Conservation (phyloP, 129 eudicot species). For the Ambrosia artemisiifolia region DNA sequence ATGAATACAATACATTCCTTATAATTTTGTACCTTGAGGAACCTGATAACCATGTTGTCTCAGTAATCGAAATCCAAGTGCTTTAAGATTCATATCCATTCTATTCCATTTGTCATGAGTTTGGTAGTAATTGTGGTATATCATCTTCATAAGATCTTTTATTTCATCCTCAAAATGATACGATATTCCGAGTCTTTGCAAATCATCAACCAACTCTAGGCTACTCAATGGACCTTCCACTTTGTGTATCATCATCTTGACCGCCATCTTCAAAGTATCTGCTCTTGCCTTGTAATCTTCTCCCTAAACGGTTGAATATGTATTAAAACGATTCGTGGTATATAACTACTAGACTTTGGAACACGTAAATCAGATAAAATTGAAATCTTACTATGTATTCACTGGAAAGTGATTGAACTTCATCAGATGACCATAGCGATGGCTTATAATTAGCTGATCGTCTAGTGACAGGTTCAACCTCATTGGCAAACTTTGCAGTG, state of each 20-base stretch:
- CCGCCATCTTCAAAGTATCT: slow-evolving; percentile 11
- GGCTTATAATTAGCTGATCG: slow-evolving; percentile 13
- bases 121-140: slow-evolving; percentile 15
- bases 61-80: slow-evolving; percentile 29
- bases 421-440: slow-evolving; percentile 7
- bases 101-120: slow-evolving; percentile 1
- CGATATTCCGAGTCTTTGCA: slow-evolving; percentile 23
- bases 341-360: not conserved
- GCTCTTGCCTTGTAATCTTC: slow-evolving; percentile 18
- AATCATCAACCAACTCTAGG: slow-evolving; percentile 21
- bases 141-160: slow-evolving; percentile 7
- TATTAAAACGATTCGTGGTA: no score
- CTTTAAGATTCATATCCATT: slow-evolving; percentile 25
- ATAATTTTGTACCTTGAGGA: slow-evolving; percentile 20
- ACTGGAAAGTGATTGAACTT: not conserved
- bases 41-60: slow-evolving; percentile 30
- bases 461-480: not conserved
- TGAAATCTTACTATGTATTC: not conserved
- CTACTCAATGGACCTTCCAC: slow-evolving; percentile 1
- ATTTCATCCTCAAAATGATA: slow-evolving; percentile 23
- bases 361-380: not conserved
- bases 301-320: slow-evolving; percentile 8
- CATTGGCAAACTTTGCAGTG: not conserved
- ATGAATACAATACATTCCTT: not conserved
- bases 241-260: not conserved